Evolutionary conservation across 2,329 filamentous ascomycete genomes (phyloP), one percentile per base, ranked within the genome.

Genomic region (Sclerotinia borealis): DNA sequence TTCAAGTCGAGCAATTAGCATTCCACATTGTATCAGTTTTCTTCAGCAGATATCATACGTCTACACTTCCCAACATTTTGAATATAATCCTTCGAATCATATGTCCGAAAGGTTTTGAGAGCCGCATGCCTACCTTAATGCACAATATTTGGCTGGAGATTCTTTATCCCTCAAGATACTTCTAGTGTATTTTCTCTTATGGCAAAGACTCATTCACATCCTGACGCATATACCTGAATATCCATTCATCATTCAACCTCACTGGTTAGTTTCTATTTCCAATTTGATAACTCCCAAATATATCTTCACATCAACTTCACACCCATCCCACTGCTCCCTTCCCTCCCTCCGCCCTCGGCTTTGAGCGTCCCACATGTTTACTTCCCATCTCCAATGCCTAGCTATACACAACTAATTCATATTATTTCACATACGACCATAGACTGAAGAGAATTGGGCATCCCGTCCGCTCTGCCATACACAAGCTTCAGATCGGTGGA

Each of bases 401-500:
- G n/a, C n/a, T n/a, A n/a, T n/a, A n/a, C n/a, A n/a, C 11, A 51
- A 7, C 19, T 15, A 7, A 36, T 3, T 1, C 0, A 0, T 1
- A 0, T 3, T 6, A 31, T 19, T 0, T 1, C 25, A 47, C 50
- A 52, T 52, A 52, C 50, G 34, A 52, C 34, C 34, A 52, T 37
- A 52, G 34, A 52, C 50, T 52, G 50, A 52, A 52, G 50, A 52
- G 50, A 52, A 52, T 52, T 52, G 50, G 50, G 49, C 48, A 36
- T 36, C 27, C 11, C n/a, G n/a, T n/a, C n/a, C n/a, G n/a, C n/a
- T n/a, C n/a, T n/a, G n/a, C n/a, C n/a, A n/a, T n/a, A n/a, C n/a
- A n/a, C n/a, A n/a, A n/a, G n/a, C n/a, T n/a, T n/a, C n/a, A n/a
- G n/a, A n/a, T n/a, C n/a, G n/a, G n/a, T n/a, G n/a, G n/a, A n/a